phyloP scores from a whole-genome alignment of 2,329 filamentous ascomycete species.

The Nannizzia gypsea region DNA sequence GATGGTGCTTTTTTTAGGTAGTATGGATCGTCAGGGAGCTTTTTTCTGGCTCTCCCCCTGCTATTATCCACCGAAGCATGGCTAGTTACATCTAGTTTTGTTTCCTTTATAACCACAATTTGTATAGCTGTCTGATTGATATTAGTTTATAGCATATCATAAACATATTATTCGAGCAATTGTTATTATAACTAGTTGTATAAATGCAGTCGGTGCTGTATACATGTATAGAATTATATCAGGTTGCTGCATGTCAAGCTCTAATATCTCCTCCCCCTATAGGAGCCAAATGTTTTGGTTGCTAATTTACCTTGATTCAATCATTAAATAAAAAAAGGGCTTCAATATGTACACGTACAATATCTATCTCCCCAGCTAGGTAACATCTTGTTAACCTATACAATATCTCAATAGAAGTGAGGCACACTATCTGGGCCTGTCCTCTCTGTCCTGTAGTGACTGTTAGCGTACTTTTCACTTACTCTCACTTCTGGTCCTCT shows the following conservation, averaged over 20 bases:
- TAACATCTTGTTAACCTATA: neutral
- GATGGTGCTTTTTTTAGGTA: neutral
- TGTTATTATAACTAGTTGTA: neutral
- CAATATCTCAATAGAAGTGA: neutral
- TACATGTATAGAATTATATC: too few species aligned
- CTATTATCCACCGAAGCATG: neutral
- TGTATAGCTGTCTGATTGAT: neutral
- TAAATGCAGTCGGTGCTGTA: neutral
- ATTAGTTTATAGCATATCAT: neutral
- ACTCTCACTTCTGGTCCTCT: neutral
- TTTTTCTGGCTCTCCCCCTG: neutral
- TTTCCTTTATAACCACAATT: neutral
- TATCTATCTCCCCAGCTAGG: too few species aligned
- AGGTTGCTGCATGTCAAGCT: neutral
- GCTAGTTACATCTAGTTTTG: neutral
- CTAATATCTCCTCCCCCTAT: neutral
- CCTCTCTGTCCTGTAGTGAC: neutral
- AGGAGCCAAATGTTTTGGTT: too few species aligned
- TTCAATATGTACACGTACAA: too few species aligned
- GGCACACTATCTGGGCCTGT: neutral
- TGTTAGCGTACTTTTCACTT: neutral
- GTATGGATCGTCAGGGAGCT: neutral
- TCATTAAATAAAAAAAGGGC: too few species aligned
- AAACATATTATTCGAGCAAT: neutral
- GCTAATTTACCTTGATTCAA: too few species aligned